Conservation (phyloP, 2,329 filamentous ascomycete genomes). For the Hymenoscyphus occultus region DNA sequence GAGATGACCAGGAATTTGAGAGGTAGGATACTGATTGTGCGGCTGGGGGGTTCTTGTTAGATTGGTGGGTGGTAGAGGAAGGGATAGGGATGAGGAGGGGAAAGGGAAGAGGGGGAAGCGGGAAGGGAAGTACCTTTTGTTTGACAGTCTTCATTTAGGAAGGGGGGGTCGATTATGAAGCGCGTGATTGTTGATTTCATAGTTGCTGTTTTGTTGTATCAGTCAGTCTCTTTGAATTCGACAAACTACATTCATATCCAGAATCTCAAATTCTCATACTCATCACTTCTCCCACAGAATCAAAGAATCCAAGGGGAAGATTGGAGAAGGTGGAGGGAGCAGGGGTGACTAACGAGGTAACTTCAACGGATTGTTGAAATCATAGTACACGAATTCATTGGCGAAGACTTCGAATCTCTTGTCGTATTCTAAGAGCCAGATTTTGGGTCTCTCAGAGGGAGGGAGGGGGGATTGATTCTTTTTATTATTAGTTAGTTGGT, state of each 20-base stretch:
- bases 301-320: too few relatives aligned
- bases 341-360: slow-evolving; percentile 51
- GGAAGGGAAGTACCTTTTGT: slow-evolving; percentile 57
- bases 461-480: slow-evolving; percentile 31
- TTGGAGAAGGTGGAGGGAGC: too few relatives aligned
- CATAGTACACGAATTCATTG: slow-evolving; percentile 70
- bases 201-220: slow-evolving; percentile 33
- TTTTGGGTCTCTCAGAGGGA: slow-evolving; percentile 46
- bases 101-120: neutral
- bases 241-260: too few relatives aligned
- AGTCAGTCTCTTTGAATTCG: neutral
- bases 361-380: slow-evolving; percentile 66
- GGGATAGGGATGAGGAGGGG: neutral
- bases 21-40: slow-evolving; percentile 76
- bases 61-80: neutral
- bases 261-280: neutral
- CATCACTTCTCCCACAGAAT: neutral
- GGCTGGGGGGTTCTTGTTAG: slow-evolving; percentile 44
- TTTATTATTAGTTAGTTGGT: neutral
- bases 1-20: slow-evolving; percentile 42
- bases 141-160: slow-evolving; percentile 76
- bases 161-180: slow-evolving; percentile 75
- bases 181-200: slow-evolving; percentile 65
- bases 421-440: slow-evolving; percentile 72
- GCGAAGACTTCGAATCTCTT: slow-evolving; percentile 67